Evolutionary conservation across 2,329 filamentous ascomycete genomes (phyloP), one percentile per base, ranked within the genome.

Genomic region (Fusarium sp.): DNA sequence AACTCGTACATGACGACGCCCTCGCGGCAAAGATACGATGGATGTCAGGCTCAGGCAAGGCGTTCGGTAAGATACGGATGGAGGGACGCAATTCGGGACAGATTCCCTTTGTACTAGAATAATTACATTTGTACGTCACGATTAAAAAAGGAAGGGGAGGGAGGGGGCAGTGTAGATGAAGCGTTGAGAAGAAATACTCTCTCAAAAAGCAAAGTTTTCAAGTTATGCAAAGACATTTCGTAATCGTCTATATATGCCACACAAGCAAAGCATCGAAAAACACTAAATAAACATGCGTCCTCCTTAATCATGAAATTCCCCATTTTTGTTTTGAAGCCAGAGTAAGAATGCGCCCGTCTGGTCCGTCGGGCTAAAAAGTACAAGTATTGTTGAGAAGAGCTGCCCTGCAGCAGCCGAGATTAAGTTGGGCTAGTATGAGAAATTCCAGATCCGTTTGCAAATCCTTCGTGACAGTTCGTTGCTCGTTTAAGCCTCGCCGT

Each of bases 161-260:
- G 45, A 20, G 37, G 11, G 50, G 45, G 28, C 34, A 37, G 32
- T 41, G 34, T 53, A 53, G 49, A 37, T 41, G 10, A 16, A 68
- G 67, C 55, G 47, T 53, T 53, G 54, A 50, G 60, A 50, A 49
- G 34, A 54, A 21, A 62, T 28, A 59, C 32, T 53, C 32, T 53
- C 61, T 40, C 25, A 40, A 59, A 59, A 59, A 53, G 23, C n/a
- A 46, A 50, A 37, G 21, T 61, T 65, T 51, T 55, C 43, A 48
- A 64, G 51, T 53, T 71, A 71, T 71, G 59, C 68, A 71, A 70
- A 58, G 48, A 58, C 58, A 57, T 64, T 64, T 64, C 58, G 58
- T 69, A 59, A 59, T 63, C 49, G 55, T 70, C 59, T 70, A 71
- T 70, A 70, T 68, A 68, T 62, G 55, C 50, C 59, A 55, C 47